Evolutionary conservation across 1,139 yeast species (phyloP).

Genomic region (Taphrina populina): DNA sequence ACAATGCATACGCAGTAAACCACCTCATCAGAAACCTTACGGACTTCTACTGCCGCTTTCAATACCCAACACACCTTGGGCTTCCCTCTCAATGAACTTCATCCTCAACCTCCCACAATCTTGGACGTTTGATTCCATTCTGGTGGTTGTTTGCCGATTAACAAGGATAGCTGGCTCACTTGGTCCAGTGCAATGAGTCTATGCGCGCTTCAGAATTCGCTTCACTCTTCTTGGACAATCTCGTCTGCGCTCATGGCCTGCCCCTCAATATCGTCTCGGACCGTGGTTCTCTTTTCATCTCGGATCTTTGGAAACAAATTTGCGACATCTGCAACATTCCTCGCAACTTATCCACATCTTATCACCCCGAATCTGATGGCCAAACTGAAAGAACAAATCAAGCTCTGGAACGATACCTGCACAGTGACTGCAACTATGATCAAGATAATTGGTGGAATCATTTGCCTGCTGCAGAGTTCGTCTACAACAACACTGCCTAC

Average conservation of each 20-base stretch:
- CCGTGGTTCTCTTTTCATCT: conserved; percentile 14
- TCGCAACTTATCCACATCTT: conserved; percentile 38
- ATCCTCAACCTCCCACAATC: conserved; percentile 28
- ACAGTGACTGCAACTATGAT: conserved; percentile 33
- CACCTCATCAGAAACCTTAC: neutral
- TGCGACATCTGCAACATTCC: too few relatives aligned
- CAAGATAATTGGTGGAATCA: conserved; percentile 38
- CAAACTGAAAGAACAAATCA: conserved; percentile 41
- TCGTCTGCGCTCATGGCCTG: conserved; percentile 3
- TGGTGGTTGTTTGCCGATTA: conserved; percentile 30
- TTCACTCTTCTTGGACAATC: neutral
- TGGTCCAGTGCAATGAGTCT: conserved; percentile 1
- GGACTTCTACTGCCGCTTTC: conserved; percentile 30
- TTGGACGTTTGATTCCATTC: conserved; percentile 17
- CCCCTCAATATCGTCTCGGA: conserved; percentile 22
- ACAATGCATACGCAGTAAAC: conserved; percentile 19
- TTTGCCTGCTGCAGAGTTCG: conserved; percentile 38
- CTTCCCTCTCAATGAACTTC: conserved; percentile 34
- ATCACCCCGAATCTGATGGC: conserved; percentile 42
- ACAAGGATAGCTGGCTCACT: conserved; percentile 33
- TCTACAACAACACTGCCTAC: conserved; percentile 35
- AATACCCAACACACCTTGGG: conserved; percentile 26
- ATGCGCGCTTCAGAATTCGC: conserved; percentile 1
- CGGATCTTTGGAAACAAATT: conserved; percentile 12
- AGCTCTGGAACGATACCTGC: conserved; percentile 37